Base-by-base conservation (phyloP, 352 stramenopile species). In the Globisporangium barbulae region DNA sequence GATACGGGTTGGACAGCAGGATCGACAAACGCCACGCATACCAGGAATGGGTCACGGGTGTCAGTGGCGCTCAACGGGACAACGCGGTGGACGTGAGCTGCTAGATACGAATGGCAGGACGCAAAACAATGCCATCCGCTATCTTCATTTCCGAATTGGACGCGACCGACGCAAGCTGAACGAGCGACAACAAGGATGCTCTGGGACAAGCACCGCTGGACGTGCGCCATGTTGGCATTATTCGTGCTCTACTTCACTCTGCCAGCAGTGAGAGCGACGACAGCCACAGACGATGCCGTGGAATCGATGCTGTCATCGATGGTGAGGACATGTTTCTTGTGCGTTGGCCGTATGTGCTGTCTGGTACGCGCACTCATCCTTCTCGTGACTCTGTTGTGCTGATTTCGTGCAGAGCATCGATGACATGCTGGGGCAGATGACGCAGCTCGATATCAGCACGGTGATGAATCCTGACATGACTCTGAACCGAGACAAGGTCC, bases 361-460 rank as follows among this genome's bases (percentile, higher is more conserved):
- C 6, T 39, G 33, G 9, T 39, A 10, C 33, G 6, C 1, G 6
- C 6, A 39, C 33, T 39, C 6, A 39, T 39, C 9, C 3, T 39
- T 39, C 6, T 45, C 15, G 15, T n/a, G 5, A 13, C 13, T 4
- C 35, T 41, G 35, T 41, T 9, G 35, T 41, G 15, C 7, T 17
- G 49, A 21, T 54, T 5, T 35, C n/a, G 28, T 57, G n/a, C 17
- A 70, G 64, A 70, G 58, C 30, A 19, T 75, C 10, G 62, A 78
- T 8, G 75, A 81, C 19, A 79, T 91, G 70, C 71, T 98, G 12
- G 90, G 90, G 1, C 93, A 98, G 64, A 97, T 98, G 90, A 83
- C 86, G 13, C 93, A 98, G 73, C 75, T 98, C 10, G 90, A 97
- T 35, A 82, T 97, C 35, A 86, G 78, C 63, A 78, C 83, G 6